Evolutionary conservation across 768 basidiomycete genomes (phyloP).

Genomic region (Tephrocybe rancida): DNA sequence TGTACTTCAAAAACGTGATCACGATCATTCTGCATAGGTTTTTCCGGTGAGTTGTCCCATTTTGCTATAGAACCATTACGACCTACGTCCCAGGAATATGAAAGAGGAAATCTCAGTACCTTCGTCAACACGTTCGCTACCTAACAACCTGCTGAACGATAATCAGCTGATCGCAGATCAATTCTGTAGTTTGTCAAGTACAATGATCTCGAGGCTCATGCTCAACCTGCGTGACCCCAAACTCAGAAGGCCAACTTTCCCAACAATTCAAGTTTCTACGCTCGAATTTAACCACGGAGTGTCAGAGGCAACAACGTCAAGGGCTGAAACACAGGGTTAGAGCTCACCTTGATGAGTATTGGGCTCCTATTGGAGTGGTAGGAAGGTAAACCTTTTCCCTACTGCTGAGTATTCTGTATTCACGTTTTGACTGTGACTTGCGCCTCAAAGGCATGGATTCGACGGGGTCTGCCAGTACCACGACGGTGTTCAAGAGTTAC

Average conservation of each 20-base stretch:
- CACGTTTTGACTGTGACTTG: too few species aligned
- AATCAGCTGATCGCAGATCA: neutral
- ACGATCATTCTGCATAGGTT: constrained; percentile 9
- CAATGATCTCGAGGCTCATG: constrained; percentile 32
- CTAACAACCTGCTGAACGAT: neutral
- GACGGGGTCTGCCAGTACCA: too few species aligned
- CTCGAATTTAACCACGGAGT: constrained; percentile 19
- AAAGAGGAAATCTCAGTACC: constrained; percentile 24
- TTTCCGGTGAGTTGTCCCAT: constrained; percentile 15
- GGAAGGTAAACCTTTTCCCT: too few species aligned
- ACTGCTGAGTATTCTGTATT: too few species aligned
- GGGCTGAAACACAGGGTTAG: too few species aligned
- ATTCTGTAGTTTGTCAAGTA: constrained; percentile 29
- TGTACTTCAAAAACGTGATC: neutral
- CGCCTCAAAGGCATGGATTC: too few species aligned
- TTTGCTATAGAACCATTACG: neutral
- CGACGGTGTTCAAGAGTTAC: too few species aligned
- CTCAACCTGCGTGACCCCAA: constrained; percentile 32
- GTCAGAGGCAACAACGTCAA: too few species aligned
- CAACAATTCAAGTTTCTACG: neutral
- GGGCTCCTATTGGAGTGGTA: too few species aligned
- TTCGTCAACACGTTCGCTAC: constrained; percentile 24
- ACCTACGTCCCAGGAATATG: constrained; percentile 9
- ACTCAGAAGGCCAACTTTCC: neutral
- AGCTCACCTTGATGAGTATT: too few species aligned